A percentile compares a stretch with the other conserved stretches of the same genome.
Evolutionary conservation across 805 yeast species (phyloP).

Genomic region (Starmerella riodocensis): DNA sequence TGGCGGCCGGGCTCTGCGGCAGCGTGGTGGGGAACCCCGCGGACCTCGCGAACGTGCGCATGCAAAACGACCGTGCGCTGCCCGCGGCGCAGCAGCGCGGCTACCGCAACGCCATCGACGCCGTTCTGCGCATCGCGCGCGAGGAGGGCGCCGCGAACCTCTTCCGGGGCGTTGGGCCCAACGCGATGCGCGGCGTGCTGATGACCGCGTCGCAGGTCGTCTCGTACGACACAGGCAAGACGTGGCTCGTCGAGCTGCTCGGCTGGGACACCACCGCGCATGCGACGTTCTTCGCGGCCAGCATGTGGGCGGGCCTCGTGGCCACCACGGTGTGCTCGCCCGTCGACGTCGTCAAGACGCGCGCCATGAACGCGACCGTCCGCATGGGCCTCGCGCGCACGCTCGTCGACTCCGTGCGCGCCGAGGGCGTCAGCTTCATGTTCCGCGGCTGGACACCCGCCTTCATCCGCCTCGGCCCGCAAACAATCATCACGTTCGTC

Average conservation of each 20-base stretch:
- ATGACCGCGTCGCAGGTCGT: conserved; percentile 91
- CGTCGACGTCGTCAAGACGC: conserved; percentile 78
- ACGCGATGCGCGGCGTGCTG: conserved; percentile 63
- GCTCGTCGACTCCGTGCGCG: conserved; percentile 41
- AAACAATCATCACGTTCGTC: conserved; percentile 32
- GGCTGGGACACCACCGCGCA: conserved; percentile 46
- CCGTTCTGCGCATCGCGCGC: conserved; percentile 42
- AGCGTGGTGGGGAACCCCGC: conserved; percentile 82
- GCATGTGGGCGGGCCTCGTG: conserved; percentile 68
- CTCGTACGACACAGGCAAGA: conserved; percentile 66
- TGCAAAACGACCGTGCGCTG: conserved; percentile 75
- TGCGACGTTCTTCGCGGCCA: conserved; percentile 65
- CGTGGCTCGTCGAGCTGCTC: conserved; percentile 38
- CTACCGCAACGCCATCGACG: conserved; percentile 68
- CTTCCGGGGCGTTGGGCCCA: conserved; percentile 66
- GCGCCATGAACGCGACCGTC: conserved; percentile 53
- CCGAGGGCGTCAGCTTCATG: conserved; percentile 67
- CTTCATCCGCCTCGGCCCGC: conserved; percentile 72
- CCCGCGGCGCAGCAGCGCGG: conserved; percentile 54
- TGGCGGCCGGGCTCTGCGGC: conserved; percentile 76
- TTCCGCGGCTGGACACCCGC: conserved; percentile 89
- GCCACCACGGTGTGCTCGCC: conserved; percentile 91
- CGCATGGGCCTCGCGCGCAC: conserved; percentile 39
- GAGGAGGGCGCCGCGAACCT: conserved; percentile 51
- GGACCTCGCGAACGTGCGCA: conserved; percentile 74